Evolutionary conservation across 257 asterid species (phyloP).

Genomic region (Osmanthus fragrans): DNA sequence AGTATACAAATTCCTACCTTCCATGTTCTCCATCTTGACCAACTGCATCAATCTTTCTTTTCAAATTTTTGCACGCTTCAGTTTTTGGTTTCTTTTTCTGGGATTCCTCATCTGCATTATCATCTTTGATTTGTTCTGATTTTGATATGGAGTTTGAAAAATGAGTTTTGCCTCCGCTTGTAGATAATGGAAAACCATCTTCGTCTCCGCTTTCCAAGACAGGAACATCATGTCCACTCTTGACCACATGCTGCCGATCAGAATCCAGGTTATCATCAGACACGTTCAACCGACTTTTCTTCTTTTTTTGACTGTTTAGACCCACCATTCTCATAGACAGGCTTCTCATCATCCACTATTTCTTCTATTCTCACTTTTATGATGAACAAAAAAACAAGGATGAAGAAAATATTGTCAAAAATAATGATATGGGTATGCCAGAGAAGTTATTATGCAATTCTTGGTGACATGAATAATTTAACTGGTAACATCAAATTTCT

Average conservation of each 20-base stretch:
- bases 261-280: slow-evolving; percentile 40
- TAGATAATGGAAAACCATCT: slow-evolving; percentile 79
- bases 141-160: no score
- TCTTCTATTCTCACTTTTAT: slow-evolving; percentile 80
- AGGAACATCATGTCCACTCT: slow-evolving; percentile 40
- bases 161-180: slow-evolving; percentile 10
- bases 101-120: slow-evolving; percentile 31
- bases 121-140: slow-evolving; percentile 17
- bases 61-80: slow-evolving; percentile 40
- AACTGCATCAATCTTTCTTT: slow-evolving; percentile 56
- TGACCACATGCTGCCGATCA: slow-evolving; percentile 46
- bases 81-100: slow-evolving; percentile 36
- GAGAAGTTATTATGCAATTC: not conserved
- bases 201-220: slow-evolving; percentile 83
- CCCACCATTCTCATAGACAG: slow-evolving; percentile 36
- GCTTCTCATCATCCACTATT: slow-evolving; percentile 72
- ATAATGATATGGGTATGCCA: not conserved
- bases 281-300: slow-evolving; percentile 40
- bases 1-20: slow-evolving; percentile 40
- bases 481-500: not conserved
- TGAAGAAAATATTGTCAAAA: not conserved
- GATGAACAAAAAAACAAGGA: slow-evolving; percentile 11
- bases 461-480: not conserved
- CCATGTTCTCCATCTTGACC: slow-evolving; percentile 41
- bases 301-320: slow-evolving; percentile 56